phyloP scores from a whole-genome alignment of 2,329 filamentous ascomycete genomes.

The Aspergillus tanneri region DNA sequence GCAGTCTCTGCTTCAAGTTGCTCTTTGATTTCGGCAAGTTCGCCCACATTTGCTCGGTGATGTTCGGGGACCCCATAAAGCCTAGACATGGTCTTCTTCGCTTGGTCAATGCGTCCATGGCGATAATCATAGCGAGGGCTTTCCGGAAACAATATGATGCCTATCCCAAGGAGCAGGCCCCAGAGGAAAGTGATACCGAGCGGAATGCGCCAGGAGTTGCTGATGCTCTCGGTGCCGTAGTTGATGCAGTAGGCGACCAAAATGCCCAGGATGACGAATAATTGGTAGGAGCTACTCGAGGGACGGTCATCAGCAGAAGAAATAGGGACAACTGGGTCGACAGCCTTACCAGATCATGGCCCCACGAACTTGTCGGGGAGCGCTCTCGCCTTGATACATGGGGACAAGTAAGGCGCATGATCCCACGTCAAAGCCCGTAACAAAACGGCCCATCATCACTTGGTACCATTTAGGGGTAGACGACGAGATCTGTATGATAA shows the following conservation, averaged over 20 bases:
- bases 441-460: conserved; percentile 48
- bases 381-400: conserved; percentile 78
- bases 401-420: conserved; percentile 62
- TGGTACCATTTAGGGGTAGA: conserved; percentile 41
- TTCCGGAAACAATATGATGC: conserved; percentile 57
- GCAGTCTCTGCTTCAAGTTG: conserved; percentile 55
- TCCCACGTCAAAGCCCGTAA: conserved; percentile 60
- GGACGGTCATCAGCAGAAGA: conserved; percentile 38
- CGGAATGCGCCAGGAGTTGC: conserved; percentile 46
- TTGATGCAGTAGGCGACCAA: conserved; percentile 48
- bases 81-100: conserved; percentile 52
- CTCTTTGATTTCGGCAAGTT: conserved; percentile 56
- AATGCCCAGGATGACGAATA: conserved; percentile 48
- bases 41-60: conserved; percentile 52
- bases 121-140: conserved; percentile 60
- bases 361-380: conserved; percentile 68
- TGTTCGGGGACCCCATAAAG: conserved; percentile 55
- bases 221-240: conserved; percentile 40
- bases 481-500: conserved; percentile 46
- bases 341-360: conserved; percentile 55
- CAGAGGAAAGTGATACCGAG: conserved; percentile 60
- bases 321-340: conserved; percentile 35
- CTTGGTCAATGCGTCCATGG: conserved; percentile 51
- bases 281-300: conserved; percentile 43
- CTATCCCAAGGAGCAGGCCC: conserved; percentile 54